Base-by-base conservation (phyloP, 495 filamentous ascomycete genomes). In the Talaromyces proteolyticus region DNA sequence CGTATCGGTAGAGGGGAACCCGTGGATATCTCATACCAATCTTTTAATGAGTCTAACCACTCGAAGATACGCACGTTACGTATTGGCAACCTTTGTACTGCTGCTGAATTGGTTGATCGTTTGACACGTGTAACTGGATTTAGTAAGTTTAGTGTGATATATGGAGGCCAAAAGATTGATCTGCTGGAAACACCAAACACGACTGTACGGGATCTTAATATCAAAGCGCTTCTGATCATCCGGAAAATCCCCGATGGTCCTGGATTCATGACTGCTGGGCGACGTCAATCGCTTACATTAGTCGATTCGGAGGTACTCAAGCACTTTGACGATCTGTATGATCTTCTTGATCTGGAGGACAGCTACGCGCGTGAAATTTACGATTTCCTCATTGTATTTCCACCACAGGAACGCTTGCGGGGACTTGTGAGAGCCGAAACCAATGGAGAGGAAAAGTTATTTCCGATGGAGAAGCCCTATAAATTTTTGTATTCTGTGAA, bases 241-340 rank as follows among this genome's bases (percentile, higher is more conserved):
- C 66, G 62, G 20, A 73, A 69, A 51, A 60, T 66, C 16, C 61
- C 67, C 20, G 69, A 73, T 54, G 61, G 64, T 11, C 59, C 70
- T 20, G 65, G 68, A 21, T 42, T 59, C 12, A 42, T 60, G 6
- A 50, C 55, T 42, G 42, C 52, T 24, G 62, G 56, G 36, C 65
- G 59, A 41, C 52, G 58, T 4, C 67, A 63, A 21, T 65, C 64
- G 22, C 50, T 78, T 20, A 73, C 69, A 22, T 66, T 71, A 11
- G 73, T 91, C 6, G 87, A 95, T 53, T 69, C 74, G 12, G 88
- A 91, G 53, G 82, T 97, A 18, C 66, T 95, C 49, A 80, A 84
- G 49, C 88, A 95, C 64, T 95, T 96, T 60, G 80, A 89, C 47
- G 82, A 91, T 49, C 67, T 98, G 7, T 95, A 92, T 73, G 78